Evolutionary conservation across 2,329 filamentous ascomycete genomes (phyloP), one percentile per base, ranked within the genome.

Genomic region (Ophiognomonia clavigignenti-juglandacearum): DNA sequence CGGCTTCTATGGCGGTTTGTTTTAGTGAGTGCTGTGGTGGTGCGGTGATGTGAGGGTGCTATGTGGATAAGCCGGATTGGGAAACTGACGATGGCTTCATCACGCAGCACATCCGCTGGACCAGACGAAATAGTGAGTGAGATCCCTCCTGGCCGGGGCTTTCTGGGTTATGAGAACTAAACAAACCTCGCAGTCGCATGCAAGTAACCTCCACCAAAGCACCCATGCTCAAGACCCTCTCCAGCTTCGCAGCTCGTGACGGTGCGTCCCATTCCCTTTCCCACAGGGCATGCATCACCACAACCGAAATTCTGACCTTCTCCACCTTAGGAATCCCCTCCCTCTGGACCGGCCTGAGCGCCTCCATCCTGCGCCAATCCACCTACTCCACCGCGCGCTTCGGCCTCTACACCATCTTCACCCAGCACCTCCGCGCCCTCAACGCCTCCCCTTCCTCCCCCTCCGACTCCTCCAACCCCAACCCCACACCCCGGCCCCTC

Each of bases 351-450:
- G 69, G 69, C 5, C 59, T 72, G 19, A 70, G 68, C 1, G 69
- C 68, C 9, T 72, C 69, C 2, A 64, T 72, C 29, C 60, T 71
- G 6, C 63, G 70, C 16, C 69, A 72, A 47, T 64, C 64, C 14
- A 70, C 67, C 13, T 72, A 72, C 48, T 72, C 69, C 0, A 72
- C 69, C 8, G 64, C 70, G 1, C 62, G 70, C 3, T 72, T 72
- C 52, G 69, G 68, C 13, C 57, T 72, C 0, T 69, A 71, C 49
- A 65, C 58, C 11, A 54, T 62, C 38, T 58, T 71, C 22, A 61
- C 67, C 8, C 53, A 60, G 1, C 54, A 59, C 19, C 51, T 61
- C n/a, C n/a, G n/a, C n/a, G n/a, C n/a, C n/a, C n/a, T n/a, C n/a
- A n/a, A n/a, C n/a, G n/a, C n/a, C n/a, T n/a, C n/a, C n/a, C n/a